Evolutionary conservation across 2,329 filamentous ascomycete genomes (phyloP).

Genomic region (Cephalotrichum gorgonifer): DNA sequence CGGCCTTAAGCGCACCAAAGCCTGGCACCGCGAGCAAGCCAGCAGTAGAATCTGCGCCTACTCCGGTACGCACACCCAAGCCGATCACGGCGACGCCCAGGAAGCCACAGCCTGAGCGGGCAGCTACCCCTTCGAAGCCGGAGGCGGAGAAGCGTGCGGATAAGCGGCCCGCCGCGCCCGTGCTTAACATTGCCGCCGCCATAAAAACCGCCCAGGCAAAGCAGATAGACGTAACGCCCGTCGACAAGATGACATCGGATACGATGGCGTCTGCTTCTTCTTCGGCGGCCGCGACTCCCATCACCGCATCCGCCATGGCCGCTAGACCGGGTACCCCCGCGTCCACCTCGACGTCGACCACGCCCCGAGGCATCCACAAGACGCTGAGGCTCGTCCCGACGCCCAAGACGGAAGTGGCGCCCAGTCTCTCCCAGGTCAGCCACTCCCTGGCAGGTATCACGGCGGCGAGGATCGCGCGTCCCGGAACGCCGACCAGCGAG

Average conservation of each 20-base stretch:
- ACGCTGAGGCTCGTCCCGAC: constrained; percentile 62
- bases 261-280: neutral
- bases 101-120: constrained; percentile 14
- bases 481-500: constrained; percentile 67
- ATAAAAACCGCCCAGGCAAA: constrained; percentile 24
- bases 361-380: constrained; percentile 32
- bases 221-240: constrained; percentile 14
- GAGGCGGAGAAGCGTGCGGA: constrained; percentile 17
- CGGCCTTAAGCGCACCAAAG: constrained; percentile 41
- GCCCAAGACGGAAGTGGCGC: constrained; percentile 47
- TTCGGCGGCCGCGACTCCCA: constrained; percentile 2
- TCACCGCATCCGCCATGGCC: neutral
- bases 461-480: constrained; percentile 31
- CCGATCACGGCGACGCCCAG: constrained; percentile 14
- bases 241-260: neutral
- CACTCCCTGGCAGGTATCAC: neutral
- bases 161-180: constrained; percentile 28
- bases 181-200: constrained; percentile 39
- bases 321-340: constrained; percentile 20
- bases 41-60: constrained; percentile 22
- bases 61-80: constrained; percentile 21
- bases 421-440: neutral
- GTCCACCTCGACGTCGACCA: constrained; percentile 18
- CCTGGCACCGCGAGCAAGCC: constrained; percentile 21
- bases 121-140: constrained; percentile 8